A percentile compares a stretch with the other conserved stretches of the same genome.
These are phyloP conservation scores for Sclerospora graminicola DNA, from an alignment of 352 stramenopile genomes.

Conservation along the genomic window DNA sequence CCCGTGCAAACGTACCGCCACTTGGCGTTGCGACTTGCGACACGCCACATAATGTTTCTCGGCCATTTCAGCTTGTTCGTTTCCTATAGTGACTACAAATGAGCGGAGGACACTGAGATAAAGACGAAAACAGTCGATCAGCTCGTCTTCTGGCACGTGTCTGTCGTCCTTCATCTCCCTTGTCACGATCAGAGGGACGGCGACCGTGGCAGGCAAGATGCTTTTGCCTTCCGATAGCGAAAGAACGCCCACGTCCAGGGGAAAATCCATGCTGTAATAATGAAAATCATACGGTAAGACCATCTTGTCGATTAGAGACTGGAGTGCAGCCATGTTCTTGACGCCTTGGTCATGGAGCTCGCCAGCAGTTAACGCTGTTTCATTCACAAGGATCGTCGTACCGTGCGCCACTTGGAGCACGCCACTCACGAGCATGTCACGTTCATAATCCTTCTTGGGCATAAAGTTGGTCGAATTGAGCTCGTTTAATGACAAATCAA, in stretches of 20 bases:
- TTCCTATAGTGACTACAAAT: slow-evolving; percentile 46
- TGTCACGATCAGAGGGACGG: slow-evolving; percentile 20
- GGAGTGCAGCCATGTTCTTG: slow-evolving; percentile 60
- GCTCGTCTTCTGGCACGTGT: slow-evolving; percentile 7
- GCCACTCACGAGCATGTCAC: slow-evolving; percentile 39
- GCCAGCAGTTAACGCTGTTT: slow-evolving; percentile 49
- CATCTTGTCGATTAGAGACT: slow-evolving; percentile 68
- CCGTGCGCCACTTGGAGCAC: slow-evolving; percentile 58
- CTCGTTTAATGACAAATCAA: slow-evolving; percentile 53
- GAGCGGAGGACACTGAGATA: slow-evolving; percentile 51
- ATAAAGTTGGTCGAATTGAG: slow-evolving; percentile 54
- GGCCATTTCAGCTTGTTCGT: slow-evolving; percentile 62
- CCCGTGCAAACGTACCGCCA: slow-evolving; percentile 36
- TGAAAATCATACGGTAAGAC: slow-evolving; percentile 77
- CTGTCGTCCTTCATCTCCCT: background rate
- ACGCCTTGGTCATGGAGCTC: slow-evolving; percentile 62
- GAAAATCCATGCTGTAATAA: slow-evolving; percentile 80
- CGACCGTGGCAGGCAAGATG: slow-evolving; percentile 54
- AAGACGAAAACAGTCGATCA: slow-evolving; percentile 58
- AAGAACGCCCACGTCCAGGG: slow-evolving; percentile 57
- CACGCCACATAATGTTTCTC: slow-evolving; percentile 74
- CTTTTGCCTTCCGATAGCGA: slow-evolving; percentile 66
- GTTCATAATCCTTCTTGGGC: slow-evolving; percentile 72
- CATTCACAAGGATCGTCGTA: slow-evolving; percentile 54
- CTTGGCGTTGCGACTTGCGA: slow-evolving; percentile 54